Evolutionary conservation across 1,284 basidiomycete species (phyloP).

Genomic region (Melanopsichium pennsylvanicum): DNA sequence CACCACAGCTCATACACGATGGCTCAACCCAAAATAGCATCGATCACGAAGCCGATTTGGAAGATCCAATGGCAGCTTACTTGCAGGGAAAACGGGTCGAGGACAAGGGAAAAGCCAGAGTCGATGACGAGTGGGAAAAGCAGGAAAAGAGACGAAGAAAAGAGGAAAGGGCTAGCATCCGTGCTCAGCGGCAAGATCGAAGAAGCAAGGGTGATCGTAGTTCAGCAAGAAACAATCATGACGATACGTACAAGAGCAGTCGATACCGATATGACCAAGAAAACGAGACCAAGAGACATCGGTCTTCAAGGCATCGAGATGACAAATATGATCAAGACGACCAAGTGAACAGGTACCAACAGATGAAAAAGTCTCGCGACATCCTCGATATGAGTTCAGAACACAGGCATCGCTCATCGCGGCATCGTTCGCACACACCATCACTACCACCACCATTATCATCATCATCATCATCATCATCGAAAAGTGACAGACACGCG

Average conservation of each 20-base stretch:
- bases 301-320: neutral
- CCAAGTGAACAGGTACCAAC: conserved; percentile 26
- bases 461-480: too few species aligned
- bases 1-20: conserved; percentile 1
- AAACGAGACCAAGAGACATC: neutral
- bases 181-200: conserved; percentile 26
- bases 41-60: conserved; percentile 75
- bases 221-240: neutral
- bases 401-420: too few species aligned
- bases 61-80: conserved; percentile 97
- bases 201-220: conserved; percentile 3
- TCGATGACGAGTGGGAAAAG: conserved; percentile 28
- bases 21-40: neutral
- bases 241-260: neutral
- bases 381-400: too few species aligned
- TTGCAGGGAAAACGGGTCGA: conserved; percentile 49
- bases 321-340: conserved; percentile 1
- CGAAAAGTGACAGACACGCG: too few species aligned
- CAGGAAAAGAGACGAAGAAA: conserved; percentile 49
- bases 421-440: too few species aligned
- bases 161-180: conserved; percentile 51
- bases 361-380: conserved; percentile 19
- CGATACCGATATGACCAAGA: neutral
- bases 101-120: conserved; percentile 7
- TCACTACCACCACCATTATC: too few species aligned